Percentiles rank a stretch among this genome's conserved stretches.
Evolutionary conservation across 345 rosid genomes (phyloP).

Genomic region (Hibiscus syriacus): DNA sequence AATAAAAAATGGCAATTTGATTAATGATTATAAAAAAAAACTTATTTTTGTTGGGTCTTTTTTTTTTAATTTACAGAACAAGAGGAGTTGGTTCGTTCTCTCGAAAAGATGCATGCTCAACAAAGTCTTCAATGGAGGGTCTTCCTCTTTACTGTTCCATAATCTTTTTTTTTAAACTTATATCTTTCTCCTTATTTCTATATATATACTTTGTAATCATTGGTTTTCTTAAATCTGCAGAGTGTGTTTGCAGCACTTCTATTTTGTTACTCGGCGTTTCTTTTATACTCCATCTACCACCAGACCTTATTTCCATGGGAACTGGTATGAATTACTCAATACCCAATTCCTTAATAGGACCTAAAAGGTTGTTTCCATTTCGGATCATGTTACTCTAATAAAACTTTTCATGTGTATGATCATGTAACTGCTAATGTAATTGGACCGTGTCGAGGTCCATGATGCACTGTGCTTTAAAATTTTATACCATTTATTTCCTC

Average conservation of each 20-base stretch:
- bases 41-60: too few relatives aligned
- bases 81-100: constrained; percentile 72
- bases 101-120: constrained; percentile 55
- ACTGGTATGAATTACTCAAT: constrained; percentile 37
- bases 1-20: neutral
- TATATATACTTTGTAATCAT: neutral
- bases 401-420: neutral
- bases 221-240: constrained; percentile 26
- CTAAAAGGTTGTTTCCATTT: neutral
- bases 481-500: neutral
- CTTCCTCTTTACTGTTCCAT: neutral
- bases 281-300: constrained; percentile 57
- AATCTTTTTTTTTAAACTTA: neutral
- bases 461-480: too few relatives aligned
- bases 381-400: neutral
- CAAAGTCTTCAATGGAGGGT: constrained; percentile 86
- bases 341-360: neutral
- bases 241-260: constrained; percentile 52
- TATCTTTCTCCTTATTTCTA: neutral
- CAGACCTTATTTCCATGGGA: constrained; percentile 84
- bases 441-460: neutral
- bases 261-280: constrained; percentile 48
- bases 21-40: too few relatives aligned
- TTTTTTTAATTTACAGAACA: constrained; percentile 36
- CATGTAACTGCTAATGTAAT: neutral